Evolutionary conservation across 1,139 yeast genomes (phyloP), one percentile per base, ranked within the genome.

Genomic region (Yarrowia galli): DNA sequence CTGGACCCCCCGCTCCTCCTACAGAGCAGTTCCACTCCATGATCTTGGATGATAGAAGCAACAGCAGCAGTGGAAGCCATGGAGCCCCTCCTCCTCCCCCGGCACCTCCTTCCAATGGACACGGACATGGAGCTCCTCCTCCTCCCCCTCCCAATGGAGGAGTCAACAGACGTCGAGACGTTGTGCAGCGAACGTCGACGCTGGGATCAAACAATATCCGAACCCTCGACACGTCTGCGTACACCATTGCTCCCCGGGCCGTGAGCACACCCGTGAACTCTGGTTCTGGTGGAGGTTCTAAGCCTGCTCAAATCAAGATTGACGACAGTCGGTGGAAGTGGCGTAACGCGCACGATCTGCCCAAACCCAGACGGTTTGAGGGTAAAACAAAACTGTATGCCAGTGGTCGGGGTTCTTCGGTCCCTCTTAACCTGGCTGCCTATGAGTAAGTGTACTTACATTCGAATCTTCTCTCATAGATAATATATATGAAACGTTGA

Each of bases 321-420:
- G 93, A 91, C 72, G 97, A 92, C 75, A 79, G 86, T 22, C 81
- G 96, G 72, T 95, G 89, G 81, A 86, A 83, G 73, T 95, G 93
- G 80, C 77, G 80, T 16, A 90, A 91, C 76, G 83, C 86, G 35
- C 79, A 80, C 66, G 89, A 91, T 28, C 81, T 95, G 67, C 98
- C 99, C 0, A 86, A 86, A 73, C 98, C 98, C 18, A 82, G 98
- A 73, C 82, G 85, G 69, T 91, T 89, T 74, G 88, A 86, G 67
- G 89, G 87, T 15, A 56, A 54, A 35, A 84, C 83, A 67, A 92
- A 93, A 76, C 80, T 92, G 72, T 95, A 95, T 78, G 98, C 98
- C 16, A 91, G 97, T 80, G 98, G 99, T 9, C 85, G 98, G 75
- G 99, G 99, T 2, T 87, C 93, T 38, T 91, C 97, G 40, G 96